Base-by-base conservation (phyloP, 371 early-diverging fungal genomes). In the Apophysomyces trapeziformis region DNA sequence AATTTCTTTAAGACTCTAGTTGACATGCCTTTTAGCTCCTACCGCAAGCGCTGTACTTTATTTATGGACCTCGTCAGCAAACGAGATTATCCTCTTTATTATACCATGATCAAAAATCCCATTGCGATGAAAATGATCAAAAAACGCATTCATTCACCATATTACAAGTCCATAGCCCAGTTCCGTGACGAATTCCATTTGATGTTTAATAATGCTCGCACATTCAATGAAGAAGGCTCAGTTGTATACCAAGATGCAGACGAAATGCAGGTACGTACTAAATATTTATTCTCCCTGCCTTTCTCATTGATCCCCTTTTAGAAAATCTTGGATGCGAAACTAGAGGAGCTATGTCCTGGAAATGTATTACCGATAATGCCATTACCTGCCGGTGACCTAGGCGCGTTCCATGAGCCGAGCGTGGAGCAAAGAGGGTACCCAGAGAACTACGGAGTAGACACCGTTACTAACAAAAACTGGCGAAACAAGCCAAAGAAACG, bases 141-240 rank as follows among this genome's bases (percentile, higher is more conserved):
- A 67, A 83, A 81, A 64, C 76, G 86, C 39, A 86, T 91, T 39
- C 76, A 85, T 18, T 80, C 82, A 1, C 65, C 74, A 5, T 75
- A 77, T 68, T 91, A 89, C 73, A 79, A 79, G 64, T 66, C 75
- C 4, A 68, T 87, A 4, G 69, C 68, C 2, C 78, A 86, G 41
- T 89, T 91, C 68, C 69, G 72, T 21, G 82, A 84, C 18, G 92
- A 92, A 60, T 81, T 90, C 47, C 68, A 80, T 57, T 73, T 83
- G 37, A 94, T 95, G 94, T 92, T 92, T 72, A 75, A 87, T 68
- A 95, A 95, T 69, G 95, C 95, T 6, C 78, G 87, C 39, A 85
- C 74, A 41, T 95, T 90, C 69, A 93, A 95, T 66, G 88, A 87
- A 72, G 93, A 92, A 61, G 92, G 88, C 11, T 90, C 90, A 18